These are phyloP conservation scores for Lecanosticta acicola DNA, from an alignment of 2,329 filamentous ascomycete genomes.

Conservation along the genomic window DNA sequence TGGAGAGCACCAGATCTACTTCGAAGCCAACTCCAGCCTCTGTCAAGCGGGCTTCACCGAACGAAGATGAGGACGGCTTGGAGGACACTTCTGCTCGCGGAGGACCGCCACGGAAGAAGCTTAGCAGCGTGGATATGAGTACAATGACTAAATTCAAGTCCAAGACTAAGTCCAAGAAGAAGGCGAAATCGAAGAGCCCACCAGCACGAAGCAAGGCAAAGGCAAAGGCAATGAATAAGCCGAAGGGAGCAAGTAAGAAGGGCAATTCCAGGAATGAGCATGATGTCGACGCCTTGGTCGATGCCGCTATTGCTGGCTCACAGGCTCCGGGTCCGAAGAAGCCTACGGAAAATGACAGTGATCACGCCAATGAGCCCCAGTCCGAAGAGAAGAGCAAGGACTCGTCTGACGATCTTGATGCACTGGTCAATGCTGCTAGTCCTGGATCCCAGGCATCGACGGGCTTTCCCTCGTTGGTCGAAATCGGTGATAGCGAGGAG, in stretches of 20 bases:
- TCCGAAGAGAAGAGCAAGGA: too few species aligned
- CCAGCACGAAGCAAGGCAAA: neutral
- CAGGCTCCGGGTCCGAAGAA: neutral
- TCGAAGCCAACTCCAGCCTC: slow-evolving; percentile 2
- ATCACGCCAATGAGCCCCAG: too few species aligned
- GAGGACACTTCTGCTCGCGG: neutral
- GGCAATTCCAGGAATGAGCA: neutral
- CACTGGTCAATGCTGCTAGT: too few species aligned
- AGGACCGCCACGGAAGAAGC: slow-evolving; percentile 10
- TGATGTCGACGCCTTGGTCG: slow-evolving; percentile 8
- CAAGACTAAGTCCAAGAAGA: neutral
- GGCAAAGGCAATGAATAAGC: too few species aligned
- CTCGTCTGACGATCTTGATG: too few species aligned
- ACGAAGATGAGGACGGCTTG: slow-evolving; percentile 3
- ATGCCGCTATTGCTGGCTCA: slow-evolving; percentile 3
- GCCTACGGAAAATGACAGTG: neutral
- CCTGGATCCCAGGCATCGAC: too few species aligned
- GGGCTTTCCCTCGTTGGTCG: too few species aligned
- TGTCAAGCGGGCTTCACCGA: neutral
- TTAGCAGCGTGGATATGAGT: slow-evolving; percentile 3
- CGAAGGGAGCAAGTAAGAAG: neutral
- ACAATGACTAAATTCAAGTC: neutral
- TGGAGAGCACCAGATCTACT: neutral
- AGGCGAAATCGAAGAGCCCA: neutral
- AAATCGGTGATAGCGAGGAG: too few species aligned